Evolutionary conservation across 306 rosid genomes (phyloP), one percentile per base, ranked within the genome.

Genomic region (Trifolium pratense): DNA sequence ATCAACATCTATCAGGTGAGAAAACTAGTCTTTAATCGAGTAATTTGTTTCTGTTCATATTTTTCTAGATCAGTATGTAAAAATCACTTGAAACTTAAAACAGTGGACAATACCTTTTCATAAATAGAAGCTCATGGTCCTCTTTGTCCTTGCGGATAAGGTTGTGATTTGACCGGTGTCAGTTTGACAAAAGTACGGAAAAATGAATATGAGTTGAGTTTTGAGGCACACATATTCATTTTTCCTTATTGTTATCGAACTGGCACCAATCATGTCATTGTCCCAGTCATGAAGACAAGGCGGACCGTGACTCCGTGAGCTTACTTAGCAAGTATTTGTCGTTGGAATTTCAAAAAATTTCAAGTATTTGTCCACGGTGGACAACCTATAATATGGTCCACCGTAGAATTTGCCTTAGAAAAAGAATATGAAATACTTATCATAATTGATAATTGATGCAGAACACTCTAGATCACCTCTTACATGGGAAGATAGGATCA

Each of bases 401-500:
- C 18, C 11, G 0, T 29, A 58, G 2, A 25, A 13, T 57, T 23
- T 23, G 2, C n/a, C 9, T 14, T 66, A 40, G 25, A 39, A 23
- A 25, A 42, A 46, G 56, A 20, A 51, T 34, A 45, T 26, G 20
- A 53, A 37, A 45, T 25, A 71, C 45, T 34, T 21, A 39, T 26
- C 59, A n/a, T 25, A 18, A 34, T 48, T 31, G 36, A 78, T n/a
- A n/a, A n/a, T 46, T 80, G 76, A 55, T 81, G 85, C 88, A 93
- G 98, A 64, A 71, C 58, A 87, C 71, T 77, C 73, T 5, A 62
- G 80, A 23, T 58, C 57, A 42, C 86, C 87, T 73, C 88, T 88
- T 21, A 86, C 77, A 62, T 93, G 98, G 98, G 75, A 81, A 52
- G 80, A 80, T 64, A 93, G 97, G 80, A 86, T 93, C 75, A 89